Base-by-base conservation (phyloP, 1,284 basidiomycete genomes). In the Melampsora larici-populina region DNA sequence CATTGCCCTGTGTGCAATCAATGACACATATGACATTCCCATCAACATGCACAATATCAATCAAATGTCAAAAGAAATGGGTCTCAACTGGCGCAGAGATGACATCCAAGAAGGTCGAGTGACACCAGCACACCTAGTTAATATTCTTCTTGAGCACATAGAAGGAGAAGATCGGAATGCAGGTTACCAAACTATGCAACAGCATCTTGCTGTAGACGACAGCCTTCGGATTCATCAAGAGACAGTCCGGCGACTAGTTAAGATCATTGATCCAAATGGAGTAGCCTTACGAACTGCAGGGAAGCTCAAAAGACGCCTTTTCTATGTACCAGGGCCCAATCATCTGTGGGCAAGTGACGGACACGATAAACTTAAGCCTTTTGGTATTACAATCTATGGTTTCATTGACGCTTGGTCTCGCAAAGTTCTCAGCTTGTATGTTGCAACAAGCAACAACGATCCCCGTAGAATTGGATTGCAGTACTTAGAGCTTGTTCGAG, bases 51-150 rank as follows among this genome's bases (percentile, higher is more conserved):
- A 43, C 40, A 43, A 43, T 13, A 43, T 43, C 5, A 43, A 43
- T 43, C 40, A 43, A 13, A 58, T 58, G 55, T 58, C 55, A 58
- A 58, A 58, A 29, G 55, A 58, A 29, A 58, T 58, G 55, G 55
- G 8, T 4, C 21, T 58, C 26, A 58, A 58, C 26, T 58, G 55
- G 55, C 26, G 55, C 15, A n/a, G 26, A n/a, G 26, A 58, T 58
- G 55, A 58, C 26, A 29, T 58, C 55, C 26, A 58, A 58, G 26
- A 58, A 24, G 55, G 21, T n/a, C 55, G 7, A 24, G 55, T 58
- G 21, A 58, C 55, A 24, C 21, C 13, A 15, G 7, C 7, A 1
- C 4, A 24, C n/a, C 55, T 58, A 18, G 55, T 58, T n/a, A 2
- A 58, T 58, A 58, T 58, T n/a, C 26, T 58, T 24, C 55, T 43